phyloP scores from a whole-genome alignment of 2,329 filamentous ascomycete species.

The Hypoxylon sp. region DNA sequence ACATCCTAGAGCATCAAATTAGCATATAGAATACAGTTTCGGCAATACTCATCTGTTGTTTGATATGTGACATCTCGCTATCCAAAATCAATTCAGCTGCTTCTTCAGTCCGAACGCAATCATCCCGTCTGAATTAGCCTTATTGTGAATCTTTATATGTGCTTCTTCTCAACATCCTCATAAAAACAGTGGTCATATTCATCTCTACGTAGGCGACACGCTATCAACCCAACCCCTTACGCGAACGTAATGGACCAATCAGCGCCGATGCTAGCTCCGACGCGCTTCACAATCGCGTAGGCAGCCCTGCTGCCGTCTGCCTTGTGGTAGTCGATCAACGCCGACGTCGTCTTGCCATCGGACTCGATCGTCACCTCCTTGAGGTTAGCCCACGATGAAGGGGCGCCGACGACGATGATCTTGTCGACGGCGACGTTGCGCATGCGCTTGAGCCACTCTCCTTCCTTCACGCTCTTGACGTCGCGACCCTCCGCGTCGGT shows the following conservation, averaged over 20 bases:
- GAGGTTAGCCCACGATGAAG: slow-evolving; percentile 73
- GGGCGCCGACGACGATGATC: slow-evolving; percentile 83
- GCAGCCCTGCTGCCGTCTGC: slow-evolving; percentile 57
- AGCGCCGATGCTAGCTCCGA: slow-evolving; percentile 60
- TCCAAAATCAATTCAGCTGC: no score
- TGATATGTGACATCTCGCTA: no score
- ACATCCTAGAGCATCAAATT: no score
- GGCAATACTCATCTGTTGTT: no score
- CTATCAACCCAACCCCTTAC: background rate
- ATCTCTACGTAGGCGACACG: slow-evolving; percentile 11
- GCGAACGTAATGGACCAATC: slow-evolving; percentile 59
- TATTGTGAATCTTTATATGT: no score
- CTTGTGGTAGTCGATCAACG: slow-evolving; percentile 66
- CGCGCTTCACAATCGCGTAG: slow-evolving; percentile 61
- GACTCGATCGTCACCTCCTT: slow-evolving; percentile 64
- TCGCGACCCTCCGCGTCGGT: slow-evolving; percentile 68
- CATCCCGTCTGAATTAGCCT: no score
- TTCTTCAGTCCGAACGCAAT: no score
- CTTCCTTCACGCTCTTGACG: slow-evolving; percentile 66
- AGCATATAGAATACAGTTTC: no score
- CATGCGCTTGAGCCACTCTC: slow-evolving; percentile 82
- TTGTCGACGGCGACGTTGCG: slow-evolving; percentile 80
- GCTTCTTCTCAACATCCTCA: no score
- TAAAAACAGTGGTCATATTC: slow-evolving; percentile 5
- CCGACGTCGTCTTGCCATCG: slow-evolving; percentile 62